These are phyloP conservation scores for Colletotrichum musicola DNA, from an alignment of 2,329 filamentous ascomycete genomes.

Conservation along the genomic window DNA sequence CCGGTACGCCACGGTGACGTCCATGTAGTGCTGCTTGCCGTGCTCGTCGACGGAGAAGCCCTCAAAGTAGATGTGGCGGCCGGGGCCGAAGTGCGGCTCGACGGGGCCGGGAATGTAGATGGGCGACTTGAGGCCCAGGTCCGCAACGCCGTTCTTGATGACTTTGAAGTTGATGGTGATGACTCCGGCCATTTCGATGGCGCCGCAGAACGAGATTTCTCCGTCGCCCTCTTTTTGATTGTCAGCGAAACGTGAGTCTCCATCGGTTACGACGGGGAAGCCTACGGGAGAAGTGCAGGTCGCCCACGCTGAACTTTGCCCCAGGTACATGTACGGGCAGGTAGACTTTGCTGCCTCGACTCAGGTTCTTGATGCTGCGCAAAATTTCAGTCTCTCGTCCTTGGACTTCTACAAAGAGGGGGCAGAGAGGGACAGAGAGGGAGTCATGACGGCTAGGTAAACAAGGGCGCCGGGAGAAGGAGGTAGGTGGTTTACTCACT, in stretches of 20 bases:
- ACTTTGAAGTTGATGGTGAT: conserved; percentile 93
- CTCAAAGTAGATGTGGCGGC: conserved; percentile 86
- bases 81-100: conserved; percentile 87
- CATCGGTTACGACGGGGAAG: neutral
- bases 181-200: conserved; percentile 93
- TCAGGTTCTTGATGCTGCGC: conserved; percentile 80
- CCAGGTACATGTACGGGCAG: conserved; percentile 88
- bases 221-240: conserved; percentile 78
- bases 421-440: no score
- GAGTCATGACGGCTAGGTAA: no score
- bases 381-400: conserved; percentile 23
- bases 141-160: conserved; percentile 82
- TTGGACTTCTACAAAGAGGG: no score
- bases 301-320: conserved; percentile 91
- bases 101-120: conserved; percentile 90
- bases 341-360: conserved; percentile 83
- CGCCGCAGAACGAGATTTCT: conserved; percentile 89
- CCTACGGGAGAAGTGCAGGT: conserved; percentile 82
- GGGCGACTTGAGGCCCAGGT: conserved; percentile 83
- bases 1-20: conserved; percentile 87
- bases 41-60: conserved; percentile 91
- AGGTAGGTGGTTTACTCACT: conserved; percentile 53
- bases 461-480: no score
- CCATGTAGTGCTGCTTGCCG: conserved; percentile 90
- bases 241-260: neutral